Evolutionary conservation across 2,329 filamentous ascomycete genomes (phyloP), one percentile per base, ranked within the genome.

Genomic region (Myriosclerotinia duriaeana): DNA sequence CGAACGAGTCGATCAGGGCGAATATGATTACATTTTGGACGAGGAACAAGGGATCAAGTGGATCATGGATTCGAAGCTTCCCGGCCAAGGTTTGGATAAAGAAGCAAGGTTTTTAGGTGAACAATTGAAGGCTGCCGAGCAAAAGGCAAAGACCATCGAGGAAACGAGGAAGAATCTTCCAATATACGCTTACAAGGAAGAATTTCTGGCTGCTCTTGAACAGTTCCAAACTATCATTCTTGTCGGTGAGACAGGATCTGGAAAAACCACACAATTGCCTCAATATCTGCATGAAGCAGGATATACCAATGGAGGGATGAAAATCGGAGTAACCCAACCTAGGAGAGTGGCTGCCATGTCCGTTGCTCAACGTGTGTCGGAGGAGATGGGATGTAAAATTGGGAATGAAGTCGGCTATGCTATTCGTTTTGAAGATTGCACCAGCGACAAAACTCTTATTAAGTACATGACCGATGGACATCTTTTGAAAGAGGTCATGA

Each of bases 391-490:
- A 0, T 89, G 92, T 68, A 93, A 94, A 76, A 80, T 98, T 14
- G 95, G 95, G 0, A 90, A 92, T 69, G 92, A 97, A 75, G 94
- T 98, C 36, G 95, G 95, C 20, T 99, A 97, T 77, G 89, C 89
- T 0, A 96, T 99, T 72, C 90, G 95, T 69, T 99, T 98, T 73
- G 95, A 99, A 76, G 92, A 97, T 78, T 88, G 89, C 70, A 96
- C 93, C 0, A 92, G 87, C 76, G 92, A 96, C 74, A 96, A 96
- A 79, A 98, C 95, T 0, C 83, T 94, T 9, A 80, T 99, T 65
- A 96, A 97, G 78, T 98, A 97, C 78, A 94, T 96, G 90, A 99
- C 95, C 0, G 95, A 99, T 74, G 95, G 95, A 76, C 96, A 98
- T 90, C 81, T 98, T 50, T 81, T 98, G 40, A 85, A 93, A 75